Evolutionary conservation across 441 rosid genomes (phyloP).

Genomic region (Gossypium gossypioides): DNA sequence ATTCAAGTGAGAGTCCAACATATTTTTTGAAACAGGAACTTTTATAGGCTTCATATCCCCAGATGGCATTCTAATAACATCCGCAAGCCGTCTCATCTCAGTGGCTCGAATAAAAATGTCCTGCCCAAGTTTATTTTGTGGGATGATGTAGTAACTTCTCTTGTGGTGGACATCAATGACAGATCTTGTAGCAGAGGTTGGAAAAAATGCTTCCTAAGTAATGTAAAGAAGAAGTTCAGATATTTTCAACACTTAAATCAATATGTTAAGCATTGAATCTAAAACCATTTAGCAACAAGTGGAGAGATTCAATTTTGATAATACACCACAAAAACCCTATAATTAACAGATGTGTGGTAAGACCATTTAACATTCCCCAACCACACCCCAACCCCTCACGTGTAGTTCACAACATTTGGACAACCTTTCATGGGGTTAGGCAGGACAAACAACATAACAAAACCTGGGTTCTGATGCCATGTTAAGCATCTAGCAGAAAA

Average conservation of each 20-base stretch:
- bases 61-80: slow-evolving; percentile 75
- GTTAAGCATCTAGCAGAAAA: neutral
- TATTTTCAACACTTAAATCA: slow-evolving; percentile 16
- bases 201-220: slow-evolving; percentile 47
- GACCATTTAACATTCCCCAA: neutral
- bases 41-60: slow-evolving; percentile 75
- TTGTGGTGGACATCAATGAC: slow-evolving; percentile 61
- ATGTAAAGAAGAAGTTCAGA: slow-evolving; percentile 6
- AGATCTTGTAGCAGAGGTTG: slow-evolving; percentile 44
- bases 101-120: slow-evolving; percentile 76
- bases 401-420: too few relatives aligned
- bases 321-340: neutral
- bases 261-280: neutral
- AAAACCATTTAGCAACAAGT: neutral
- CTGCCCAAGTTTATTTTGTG: slow-evolving; percentile 88
- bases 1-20: slow-evolving; percentile 74
- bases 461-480: neutral
- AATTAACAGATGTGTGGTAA: neutral
- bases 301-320: neutral
- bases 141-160: slow-evolving; percentile 70
- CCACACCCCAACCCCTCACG: too few relatives aligned
- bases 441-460: neutral
- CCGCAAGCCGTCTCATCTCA: slow-evolving; percentile 47
- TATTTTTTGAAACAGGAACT: slow-evolving; percentile 81
- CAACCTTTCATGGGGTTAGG: too few relatives aligned